phyloP scores from a whole-genome alignment of 2,329 filamentous ascomycete species.

The Curvularia verruculosa region DNA sequence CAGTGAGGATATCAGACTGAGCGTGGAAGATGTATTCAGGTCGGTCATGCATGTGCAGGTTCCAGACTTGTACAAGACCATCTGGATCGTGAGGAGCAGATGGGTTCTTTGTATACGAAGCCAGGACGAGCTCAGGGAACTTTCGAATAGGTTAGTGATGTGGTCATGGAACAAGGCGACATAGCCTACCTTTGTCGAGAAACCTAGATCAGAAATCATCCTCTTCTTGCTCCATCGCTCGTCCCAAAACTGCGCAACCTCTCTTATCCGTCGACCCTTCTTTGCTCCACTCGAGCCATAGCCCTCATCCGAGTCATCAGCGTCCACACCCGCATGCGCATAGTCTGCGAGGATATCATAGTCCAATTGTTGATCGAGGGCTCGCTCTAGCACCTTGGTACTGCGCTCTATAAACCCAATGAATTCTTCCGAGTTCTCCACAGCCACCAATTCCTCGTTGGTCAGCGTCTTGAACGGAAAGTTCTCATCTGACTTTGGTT shows the following conservation, averaged over 20 bases:
- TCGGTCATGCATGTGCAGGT: constrained; percentile 88
- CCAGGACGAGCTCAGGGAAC: constrained; percentile 89
- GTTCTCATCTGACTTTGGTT: constrained; percentile 55
- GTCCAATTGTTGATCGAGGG: constrained; percentile 89
- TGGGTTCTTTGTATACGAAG: constrained; percentile 96
- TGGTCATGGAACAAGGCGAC: not conserved
- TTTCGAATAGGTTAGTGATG: constrained; percentile 42
- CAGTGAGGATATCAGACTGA: constrained; percentile 91
- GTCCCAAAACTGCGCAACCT: constrained; percentile 92
- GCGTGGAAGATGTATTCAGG: constrained; percentile 97
- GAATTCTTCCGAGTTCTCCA: constrained; percentile 91
- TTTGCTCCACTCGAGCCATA: constrained; percentile 72
- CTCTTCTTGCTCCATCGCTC: constrained; percentile 96
- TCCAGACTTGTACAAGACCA: constrained; percentile 96
- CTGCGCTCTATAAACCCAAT: constrained; percentile 93
- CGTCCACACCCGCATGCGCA: constrained; percentile 74
- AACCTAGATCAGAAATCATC: constrained; percentile 94
- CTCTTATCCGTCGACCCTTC: constrained; percentile 77
- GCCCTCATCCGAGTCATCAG: constrained; percentile 82
- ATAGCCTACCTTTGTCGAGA: constrained; percentile 76
- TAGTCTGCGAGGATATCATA: constrained; percentile 98
- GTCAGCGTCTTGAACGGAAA: constrained; percentile 83
- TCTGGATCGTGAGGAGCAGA: constrained; percentile 92
- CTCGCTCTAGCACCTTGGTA: constrained; percentile 95
- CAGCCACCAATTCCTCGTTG: constrained; percentile 84